These are phyloP conservation scores for Sequoiadendron giganteum DNA, from an alignment of 75 land plant species.

Conservation along the genomic window DNA sequence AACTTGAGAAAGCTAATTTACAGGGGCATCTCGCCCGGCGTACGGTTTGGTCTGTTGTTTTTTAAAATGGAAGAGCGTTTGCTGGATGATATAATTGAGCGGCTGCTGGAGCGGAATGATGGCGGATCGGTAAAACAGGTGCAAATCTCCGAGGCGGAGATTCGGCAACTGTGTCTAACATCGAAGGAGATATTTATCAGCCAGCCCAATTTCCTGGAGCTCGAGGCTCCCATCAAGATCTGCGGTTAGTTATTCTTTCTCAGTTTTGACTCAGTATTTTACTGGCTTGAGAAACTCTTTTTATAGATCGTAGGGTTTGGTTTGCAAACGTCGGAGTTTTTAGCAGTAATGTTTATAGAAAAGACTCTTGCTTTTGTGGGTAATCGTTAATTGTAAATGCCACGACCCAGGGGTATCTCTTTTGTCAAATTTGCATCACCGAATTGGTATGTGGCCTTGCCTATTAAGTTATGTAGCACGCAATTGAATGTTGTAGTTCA, in stretches of 20 bases:
- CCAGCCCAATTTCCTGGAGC: conserved; percentile 43
- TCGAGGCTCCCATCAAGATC: conserved; percentile 46
- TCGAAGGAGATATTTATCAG: conserved; percentile 33
- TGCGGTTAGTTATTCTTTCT: conserved; percentile 26
- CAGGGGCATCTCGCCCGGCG: neutral
- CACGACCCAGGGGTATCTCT: no score
- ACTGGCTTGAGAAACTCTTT: no score
- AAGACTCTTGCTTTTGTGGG: no score
- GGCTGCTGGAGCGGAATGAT: conserved; percentile 33
- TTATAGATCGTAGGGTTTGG: no score
- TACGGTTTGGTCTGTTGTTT: neutral
- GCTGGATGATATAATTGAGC: conserved; percentile 31
- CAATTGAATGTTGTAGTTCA: no score
- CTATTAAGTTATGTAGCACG: no score
- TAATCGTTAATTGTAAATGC: no score
- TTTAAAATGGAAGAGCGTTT: conserved; percentile 20
- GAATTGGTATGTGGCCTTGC: no score
- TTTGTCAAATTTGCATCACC: no score
- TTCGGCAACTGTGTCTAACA: conserved; percentile 33
- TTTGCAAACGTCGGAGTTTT: no score
- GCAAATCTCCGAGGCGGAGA: conserved; percentile 40
- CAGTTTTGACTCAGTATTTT: neutral
- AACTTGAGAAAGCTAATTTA: neutral
- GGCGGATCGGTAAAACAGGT: conserved; percentile 39
- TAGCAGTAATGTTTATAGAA: no score